Conservation (phyloP, 225 moss, liverwort and hornwort species). For the Anthoceros angustus region DNA sequence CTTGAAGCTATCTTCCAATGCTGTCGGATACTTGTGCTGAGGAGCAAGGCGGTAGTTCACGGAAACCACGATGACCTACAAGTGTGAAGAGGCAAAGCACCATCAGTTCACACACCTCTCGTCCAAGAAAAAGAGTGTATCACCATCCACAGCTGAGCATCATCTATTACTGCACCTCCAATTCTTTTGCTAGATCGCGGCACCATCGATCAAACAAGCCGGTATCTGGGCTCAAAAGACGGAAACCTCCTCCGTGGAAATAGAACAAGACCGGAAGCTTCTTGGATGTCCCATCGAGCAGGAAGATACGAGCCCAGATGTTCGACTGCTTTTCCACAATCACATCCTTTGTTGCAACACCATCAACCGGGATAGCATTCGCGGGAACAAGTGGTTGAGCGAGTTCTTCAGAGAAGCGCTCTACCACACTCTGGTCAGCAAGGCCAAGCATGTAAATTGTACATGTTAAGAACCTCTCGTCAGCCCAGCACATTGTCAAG, state of each 20-base stretch:
- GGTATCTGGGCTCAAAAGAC: background rate
- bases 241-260: constrained; percentile 3
- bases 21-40: background rate
- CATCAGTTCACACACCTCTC: background rate
- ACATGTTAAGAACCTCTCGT: no score
- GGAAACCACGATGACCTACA: background rate
- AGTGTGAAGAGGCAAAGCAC: background rate
- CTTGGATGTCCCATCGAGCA: background rate
- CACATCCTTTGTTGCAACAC: background rate
- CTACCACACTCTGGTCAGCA: no score
- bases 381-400: background rate
- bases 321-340: background rate
- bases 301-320: background rate
- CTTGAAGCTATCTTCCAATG: background rate
- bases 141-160: background rate
- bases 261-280: background rate
- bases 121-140: background rate
- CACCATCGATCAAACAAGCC: background rate
- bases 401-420: no score
- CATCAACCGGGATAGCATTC: background rate
- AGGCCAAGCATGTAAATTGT: no score
- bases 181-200: background rate
- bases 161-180: background rate
- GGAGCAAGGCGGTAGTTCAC: background rate
- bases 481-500: no score